Conservation (phyloP, 1,284 basidiomycete species). For the Heterobasidion annosum region DNA sequence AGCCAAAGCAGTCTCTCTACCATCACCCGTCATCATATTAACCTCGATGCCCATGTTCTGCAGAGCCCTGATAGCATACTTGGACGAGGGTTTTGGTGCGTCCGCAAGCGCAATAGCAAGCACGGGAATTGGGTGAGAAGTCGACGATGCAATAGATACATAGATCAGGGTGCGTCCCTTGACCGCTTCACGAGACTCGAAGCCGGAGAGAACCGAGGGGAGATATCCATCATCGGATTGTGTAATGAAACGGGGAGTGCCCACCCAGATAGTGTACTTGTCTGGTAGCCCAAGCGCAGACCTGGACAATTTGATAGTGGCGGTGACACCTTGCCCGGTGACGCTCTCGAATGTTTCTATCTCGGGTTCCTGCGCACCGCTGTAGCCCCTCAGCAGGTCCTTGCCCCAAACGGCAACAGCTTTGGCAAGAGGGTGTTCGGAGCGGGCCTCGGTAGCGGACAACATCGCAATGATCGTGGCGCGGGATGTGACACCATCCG, state of each 20-base stretch:
- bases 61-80: slow-evolving; percentile 72
- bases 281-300: slow-evolving; percentile 26
- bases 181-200: slow-evolving; percentile 58
- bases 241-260: slow-evolving; percentile 65
- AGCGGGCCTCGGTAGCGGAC: slow-evolving; percentile 80
- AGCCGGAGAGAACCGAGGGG: slow-evolving; percentile 49
- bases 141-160: slow-evolving; percentile 47
- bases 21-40: slow-evolving; percentile 88
- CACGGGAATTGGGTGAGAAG: slow-evolving; percentile 22
- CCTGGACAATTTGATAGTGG: slow-evolving; percentile 31
- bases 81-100: slow-evolving; percentile 74
- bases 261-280: slow-evolving; percentile 59
- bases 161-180: slow-evolving; percentile 82
- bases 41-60: slow-evolving; percentile 85
- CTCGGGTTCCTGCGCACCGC: slow-evolving; percentile 25
- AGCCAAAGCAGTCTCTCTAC: slow-evolving; percentile 73
- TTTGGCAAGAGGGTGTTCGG: slow-evolving; percentile 94
- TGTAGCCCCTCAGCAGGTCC: slow-evolving; percentile 43
- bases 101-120: slow-evolving; percentile 71
- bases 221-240: slow-evolving; percentile 39
- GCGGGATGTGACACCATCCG: slow-evolving; percentile 52
- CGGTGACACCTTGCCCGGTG: slow-evolving; percentile 85
- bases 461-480: slow-evolving; percentile 74
- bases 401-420: slow-evolving; percentile 82
- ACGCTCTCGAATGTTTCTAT: slow-evolving; percentile 77